Evolutionary conservation across 2,329 filamentous ascomycete genomes (phyloP), one percentile per base, ranked within the genome.

Genomic region (Allantophomopsis lycopodina): DNA sequence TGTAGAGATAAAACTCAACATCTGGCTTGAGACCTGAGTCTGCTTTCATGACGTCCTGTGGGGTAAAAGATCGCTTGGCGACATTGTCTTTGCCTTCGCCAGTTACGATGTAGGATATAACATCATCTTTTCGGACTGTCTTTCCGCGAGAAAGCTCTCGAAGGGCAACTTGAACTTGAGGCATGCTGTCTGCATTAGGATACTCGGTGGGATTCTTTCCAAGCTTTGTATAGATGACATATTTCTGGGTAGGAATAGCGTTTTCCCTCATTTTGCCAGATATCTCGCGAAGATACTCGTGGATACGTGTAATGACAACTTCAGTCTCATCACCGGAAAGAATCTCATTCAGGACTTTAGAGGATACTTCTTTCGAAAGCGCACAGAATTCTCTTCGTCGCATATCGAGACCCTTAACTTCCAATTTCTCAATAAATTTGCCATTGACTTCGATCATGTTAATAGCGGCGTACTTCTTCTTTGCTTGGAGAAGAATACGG

Each of bases 401-500:
- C 91, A 98, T 98, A 55, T 98, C 91, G 36, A 98, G 73, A 66
- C 91, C 91, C 63, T 98, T 98, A 55, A 98, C 84, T 59, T 98
- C 91, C 61, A 98, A 82, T 63, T 94, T 89, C 58, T 96, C 89
- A 35, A 89, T 69, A 55, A 80, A 94, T 57, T 89, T 93, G 50
- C 87, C 88, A 52, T 93, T 83, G 16, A 83, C 71, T 52, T 95
- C 84, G 6, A 91, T 76, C 58, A 96, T 76, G 57, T 94, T 96
- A 60, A 98, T 83, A 32, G 91, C 91, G 7, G 91, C 91, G 60
- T 98, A 98, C 68, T 98, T 98, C 69, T 98, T 98, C 72, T 98
- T 98, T 21, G 91, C 89, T 55, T 96, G 91, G 12, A 98, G 69
- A 32, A 98, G 65, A 41, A 98, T 83, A 23, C 91, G 81, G 35